Evolutionary conservation across 495 filamentous ascomycete species (phyloP).

Genomic region (Rhypophila decipiens): DNA sequence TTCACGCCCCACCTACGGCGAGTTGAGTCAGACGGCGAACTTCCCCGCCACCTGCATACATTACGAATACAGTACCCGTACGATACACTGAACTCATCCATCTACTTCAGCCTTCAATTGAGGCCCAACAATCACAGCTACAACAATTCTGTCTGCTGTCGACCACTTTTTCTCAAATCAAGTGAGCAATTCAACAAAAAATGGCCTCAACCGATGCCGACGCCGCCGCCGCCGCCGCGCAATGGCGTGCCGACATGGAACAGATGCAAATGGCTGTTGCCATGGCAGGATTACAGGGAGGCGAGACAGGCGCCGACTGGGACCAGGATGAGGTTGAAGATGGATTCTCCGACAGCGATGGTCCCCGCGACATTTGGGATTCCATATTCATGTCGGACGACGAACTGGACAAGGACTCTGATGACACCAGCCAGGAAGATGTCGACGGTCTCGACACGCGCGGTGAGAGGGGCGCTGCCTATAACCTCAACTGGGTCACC

Average conservation of each 20-base stretch:
- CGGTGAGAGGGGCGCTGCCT: conserved; percentile 16
- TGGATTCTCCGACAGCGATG: conserved; percentile 50
- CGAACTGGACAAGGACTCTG: conserved; percentile 48
- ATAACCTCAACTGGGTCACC: conserved; percentile 55
- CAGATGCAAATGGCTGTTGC: conserved; percentile 44
- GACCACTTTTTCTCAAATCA: too few species aligned
- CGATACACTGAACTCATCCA: too few species aligned
- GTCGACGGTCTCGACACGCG: conserved; percentile 17
- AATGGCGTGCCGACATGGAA: conserved; percentile 40
- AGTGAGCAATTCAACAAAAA: too few species aligned
- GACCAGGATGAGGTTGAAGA: conserved; percentile 51
- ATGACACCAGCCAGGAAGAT: conserved; percentile 36
- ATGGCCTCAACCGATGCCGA: neutral
- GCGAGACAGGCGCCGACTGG: conserved; percentile 14
- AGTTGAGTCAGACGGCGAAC: too few species aligned
- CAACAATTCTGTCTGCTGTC: too few species aligned
- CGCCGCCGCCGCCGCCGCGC: neutral
- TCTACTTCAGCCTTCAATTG: too few species aligned
- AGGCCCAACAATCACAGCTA: too few species aligned
- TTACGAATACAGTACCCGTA: too few species aligned
- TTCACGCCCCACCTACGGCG: too few species aligned
- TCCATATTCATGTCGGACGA: conserved; percentile 72
- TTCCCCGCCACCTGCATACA: too few species aligned
- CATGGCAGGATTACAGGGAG: conserved; percentile 12
- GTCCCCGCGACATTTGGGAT: conserved; percentile 82